These are phyloP conservation scores for Pelargonium australe DNA, from an alignment of 441 rosid genomes.

Conservation along the genomic window DNA sequence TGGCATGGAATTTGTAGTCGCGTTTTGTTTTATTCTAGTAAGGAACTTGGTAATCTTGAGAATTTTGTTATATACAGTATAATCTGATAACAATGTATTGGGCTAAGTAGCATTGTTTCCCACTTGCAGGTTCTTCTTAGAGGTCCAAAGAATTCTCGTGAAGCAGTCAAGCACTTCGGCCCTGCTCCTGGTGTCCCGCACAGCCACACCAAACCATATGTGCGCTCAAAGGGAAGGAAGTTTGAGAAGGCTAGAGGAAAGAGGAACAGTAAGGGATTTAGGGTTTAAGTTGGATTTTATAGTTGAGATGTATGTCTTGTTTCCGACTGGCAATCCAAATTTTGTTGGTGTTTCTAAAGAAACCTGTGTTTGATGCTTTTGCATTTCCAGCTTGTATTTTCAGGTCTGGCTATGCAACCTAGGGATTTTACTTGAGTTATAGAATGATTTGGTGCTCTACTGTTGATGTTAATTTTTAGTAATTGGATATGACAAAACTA, in stretches of 20 bases:
- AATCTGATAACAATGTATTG: too few relatives aligned
- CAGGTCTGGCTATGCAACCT: too few relatives aligned
- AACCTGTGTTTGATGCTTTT: too few relatives aligned
- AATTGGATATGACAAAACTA: too few relatives aligned
- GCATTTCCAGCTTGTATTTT: too few relatives aligned
- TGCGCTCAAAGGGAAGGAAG: conserved; percentile 79
- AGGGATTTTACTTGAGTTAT: too few relatives aligned
- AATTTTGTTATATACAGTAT: too few relatives aligned
- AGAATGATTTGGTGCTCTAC: too few relatives aligned
- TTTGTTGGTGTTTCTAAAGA: conserved; percentile 16
- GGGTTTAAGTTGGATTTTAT: conserved; percentile 37
- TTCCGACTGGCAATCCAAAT: conserved; percentile 22
- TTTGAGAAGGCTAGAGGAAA: conserved; percentile 85
- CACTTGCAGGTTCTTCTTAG: conserved; percentile 66
- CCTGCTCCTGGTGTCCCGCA: conserved; percentile 95
- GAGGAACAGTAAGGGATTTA: conserved; percentile 83
- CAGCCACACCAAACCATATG: conserved; percentile 84
- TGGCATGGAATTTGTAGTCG: too few relatives aligned
- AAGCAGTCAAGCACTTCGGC: conserved; percentile 94
- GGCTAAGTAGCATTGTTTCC: not conserved
- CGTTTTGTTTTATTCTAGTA: too few relatives aligned
- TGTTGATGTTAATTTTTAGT: too few relatives aligned
- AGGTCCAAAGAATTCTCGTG: conserved; percentile 93
- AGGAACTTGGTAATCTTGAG: too few relatives aligned
- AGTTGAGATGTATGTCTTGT: conserved; percentile 20